These are phyloP conservation scores for Tilletia setariae DNA, from an alignment of 1,284 basidiomycete species.

Conservation along the genomic window DNA sequence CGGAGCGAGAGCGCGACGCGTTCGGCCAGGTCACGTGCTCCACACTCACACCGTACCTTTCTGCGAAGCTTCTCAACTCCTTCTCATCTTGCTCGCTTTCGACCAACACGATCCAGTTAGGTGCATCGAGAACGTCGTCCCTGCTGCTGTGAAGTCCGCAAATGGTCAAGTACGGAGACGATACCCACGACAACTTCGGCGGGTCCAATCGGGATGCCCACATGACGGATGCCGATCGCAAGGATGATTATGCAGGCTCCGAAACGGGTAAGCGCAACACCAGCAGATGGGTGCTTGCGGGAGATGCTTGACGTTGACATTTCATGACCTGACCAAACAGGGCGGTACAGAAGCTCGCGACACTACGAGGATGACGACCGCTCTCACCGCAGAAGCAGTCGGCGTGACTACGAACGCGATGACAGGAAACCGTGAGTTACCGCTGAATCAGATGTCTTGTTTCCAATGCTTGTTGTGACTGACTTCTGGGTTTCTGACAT, in stretches of 20 bases:
- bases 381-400: constrained; percentile 35
- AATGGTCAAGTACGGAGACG: too few relatives aligned
- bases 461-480: not conserved
- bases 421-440: not conserved
- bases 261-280: not conserved
- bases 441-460: not conserved
- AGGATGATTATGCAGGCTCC: not conserved
- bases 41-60: too few relatives aligned
- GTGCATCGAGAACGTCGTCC: too few relatives aligned
- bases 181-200: not conserved
- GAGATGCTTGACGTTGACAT: not conserved
- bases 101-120: too few relatives aligned
- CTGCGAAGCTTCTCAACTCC: too few relatives aligned
- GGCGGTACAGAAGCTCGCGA: not conserved
- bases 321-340: not conserved
- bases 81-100: too few relatives aligned
- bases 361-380: constrained; percentile 58
- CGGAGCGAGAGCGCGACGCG: not conserved
- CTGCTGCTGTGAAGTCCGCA: too few relatives aligned
- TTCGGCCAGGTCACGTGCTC: too few relatives aligned
- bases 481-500: not conserved
- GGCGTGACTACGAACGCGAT: constrained; percentile 58
- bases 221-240: too few relatives aligned
- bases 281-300: too few relatives aligned
- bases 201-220: too few relatives aligned